phyloP scores from a whole-genome alignment of 768 basidiomycete species.

The Ramaria rubella region DNA sequence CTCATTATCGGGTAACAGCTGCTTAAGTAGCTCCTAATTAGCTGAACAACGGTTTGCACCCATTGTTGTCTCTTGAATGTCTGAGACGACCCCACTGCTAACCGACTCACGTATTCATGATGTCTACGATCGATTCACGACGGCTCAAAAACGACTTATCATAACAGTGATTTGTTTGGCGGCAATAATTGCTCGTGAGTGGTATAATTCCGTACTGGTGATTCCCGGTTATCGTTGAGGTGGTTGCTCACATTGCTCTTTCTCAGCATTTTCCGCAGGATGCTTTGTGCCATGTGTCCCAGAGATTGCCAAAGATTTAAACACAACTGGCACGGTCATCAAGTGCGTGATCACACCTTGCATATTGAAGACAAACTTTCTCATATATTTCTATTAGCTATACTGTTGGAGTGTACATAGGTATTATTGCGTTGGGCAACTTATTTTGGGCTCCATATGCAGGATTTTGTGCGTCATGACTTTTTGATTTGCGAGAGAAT shows the following conservation, averaged over 20 bases:
- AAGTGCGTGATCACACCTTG: slow-evolving; percentile 40
- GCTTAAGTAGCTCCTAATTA: too few relatives aligned
- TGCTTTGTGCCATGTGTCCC: slow-evolving; percentile 72
- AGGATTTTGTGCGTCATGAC: slow-evolving; percentile 38
- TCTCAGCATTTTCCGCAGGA: slow-evolving; percentile 57
- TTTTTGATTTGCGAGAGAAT: neutral
- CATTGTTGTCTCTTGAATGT: neutral
- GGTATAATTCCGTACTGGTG: slow-evolving; percentile 19
- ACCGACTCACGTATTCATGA: slow-evolving; percentile 15
- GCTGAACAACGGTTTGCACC: too few relatives aligned
- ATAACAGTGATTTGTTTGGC: slow-evolving; percentile 51
- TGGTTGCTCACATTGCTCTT: neutral
- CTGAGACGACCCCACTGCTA: slow-evolving; percentile 4
- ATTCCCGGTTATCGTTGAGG: neutral
- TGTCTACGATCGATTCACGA: slow-evolving; percentile 55
- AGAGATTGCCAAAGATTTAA: slow-evolving; percentile 59
- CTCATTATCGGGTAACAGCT: too few relatives aligned
- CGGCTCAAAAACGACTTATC: slow-evolving; percentile 43
- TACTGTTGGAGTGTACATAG: slow-evolving; percentile 46
- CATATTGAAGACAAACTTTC: too few relatives aligned
- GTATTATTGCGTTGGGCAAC: slow-evolving; percentile 39
- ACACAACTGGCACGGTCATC: slow-evolving; percentile 50
- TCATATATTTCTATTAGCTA: too few relatives aligned
- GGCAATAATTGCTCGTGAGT: slow-evolving; percentile 55
- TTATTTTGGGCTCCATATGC: slow-evolving; percentile 47